phyloP scores from a whole-genome alignment of 2,329 filamentous ascomycete species.

The Knoxdaviesia proteae region DNA sequence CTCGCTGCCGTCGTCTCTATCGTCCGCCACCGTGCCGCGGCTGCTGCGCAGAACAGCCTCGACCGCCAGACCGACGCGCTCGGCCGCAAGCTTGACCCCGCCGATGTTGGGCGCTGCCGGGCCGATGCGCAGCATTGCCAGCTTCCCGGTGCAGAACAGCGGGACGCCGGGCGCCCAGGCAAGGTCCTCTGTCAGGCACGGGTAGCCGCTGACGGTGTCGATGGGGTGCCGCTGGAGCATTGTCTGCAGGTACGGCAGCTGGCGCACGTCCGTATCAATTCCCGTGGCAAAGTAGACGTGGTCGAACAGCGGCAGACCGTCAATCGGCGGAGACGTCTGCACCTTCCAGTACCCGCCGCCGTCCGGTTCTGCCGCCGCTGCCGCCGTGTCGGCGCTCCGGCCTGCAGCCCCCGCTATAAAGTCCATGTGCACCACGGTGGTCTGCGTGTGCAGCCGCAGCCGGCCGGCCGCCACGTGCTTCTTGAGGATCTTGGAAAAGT shows the following conservation, averaged over 20 bases:
- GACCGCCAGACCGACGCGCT: conserved; percentile 51
- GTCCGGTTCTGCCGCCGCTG: conserved; percentile 15
- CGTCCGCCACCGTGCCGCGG: background rate
- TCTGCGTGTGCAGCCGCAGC: conserved; percentile 35
- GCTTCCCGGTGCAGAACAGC: conserved; percentile 46
- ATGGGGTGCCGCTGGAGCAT: conserved; percentile 41
- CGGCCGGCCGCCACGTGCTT: conserved; percentile 29
- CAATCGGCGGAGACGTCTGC: conserved; percentile 29
- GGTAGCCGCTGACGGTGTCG: conserved; percentile 40
- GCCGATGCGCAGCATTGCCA: conserved; percentile 47
- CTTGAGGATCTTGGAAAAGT: conserved; percentile 45
- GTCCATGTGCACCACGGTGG: conserved; percentile 26
- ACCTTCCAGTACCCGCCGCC: conserved; percentile 17
- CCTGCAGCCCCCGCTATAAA: conserved; percentile 14
- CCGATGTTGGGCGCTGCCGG: conserved; percentile 56
- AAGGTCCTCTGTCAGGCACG: conserved; percentile 54
- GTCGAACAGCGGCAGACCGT: conserved; percentile 33
- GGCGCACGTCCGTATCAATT: conserved; percentile 38
- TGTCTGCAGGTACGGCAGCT: conserved; percentile 37
- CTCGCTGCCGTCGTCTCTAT: background rate
- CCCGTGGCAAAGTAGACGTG: conserved; percentile 64
- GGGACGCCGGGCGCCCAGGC: conserved; percentile 58
- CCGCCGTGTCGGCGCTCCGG: too few relatives aligned
- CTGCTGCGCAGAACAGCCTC: conserved; percentile 24
- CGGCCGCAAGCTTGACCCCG: conserved; percentile 50